Evolutionary conservation across 169 alveolate species (phyloP).

Genomic region (Cryptosporidium parvum): DNA sequence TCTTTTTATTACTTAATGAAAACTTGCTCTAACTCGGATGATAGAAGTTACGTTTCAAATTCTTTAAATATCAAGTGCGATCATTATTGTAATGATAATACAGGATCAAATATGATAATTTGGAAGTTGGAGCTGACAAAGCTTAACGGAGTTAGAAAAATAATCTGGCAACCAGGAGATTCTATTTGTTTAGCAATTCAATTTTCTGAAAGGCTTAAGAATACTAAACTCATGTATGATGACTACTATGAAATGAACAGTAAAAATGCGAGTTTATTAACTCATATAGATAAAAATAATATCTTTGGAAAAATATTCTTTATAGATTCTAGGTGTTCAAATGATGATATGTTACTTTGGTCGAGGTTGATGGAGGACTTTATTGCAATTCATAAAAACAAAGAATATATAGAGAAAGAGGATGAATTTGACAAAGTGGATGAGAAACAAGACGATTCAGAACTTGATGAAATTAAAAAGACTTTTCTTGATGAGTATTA

Average conservation of each 20-base stretch:
- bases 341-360: conserved; percentile 68
- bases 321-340: conserved; percentile 17
- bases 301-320: conserved; percentile 47
- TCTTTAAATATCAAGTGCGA: neutral
- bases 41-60: neutral
- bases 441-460: neutral
- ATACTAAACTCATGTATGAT: conserved; percentile 39
- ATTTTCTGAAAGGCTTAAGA: conserved; percentile 25
- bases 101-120: conserved; percentile 55
- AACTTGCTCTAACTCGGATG: conserved; percentile 29
- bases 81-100: conserved; percentile 24
- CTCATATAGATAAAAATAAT: neutral
- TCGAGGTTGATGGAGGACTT: conserved; percentile 56
- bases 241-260: conserved; percentile 30
- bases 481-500: neutral
- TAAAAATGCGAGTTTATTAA: neutral
- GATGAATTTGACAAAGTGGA: conserved; percentile 51
- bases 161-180: conserved; percentile 63
- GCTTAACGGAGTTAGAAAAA: conserved; percentile 39
- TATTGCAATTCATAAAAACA: conserved; percentile 48
- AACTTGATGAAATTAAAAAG: neutral
- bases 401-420: conserved; percentile 55
- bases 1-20: conserved; percentile 50
- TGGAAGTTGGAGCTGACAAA: conserved; percentile 68
- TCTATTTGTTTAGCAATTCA: conserved; percentile 60